Evolutionary conservation across 2,329 filamentous ascomycete genomes (phyloP), one percentile per base, ranked within the genome.

Genomic region (Chalaropsis thielavioides): DNA sequence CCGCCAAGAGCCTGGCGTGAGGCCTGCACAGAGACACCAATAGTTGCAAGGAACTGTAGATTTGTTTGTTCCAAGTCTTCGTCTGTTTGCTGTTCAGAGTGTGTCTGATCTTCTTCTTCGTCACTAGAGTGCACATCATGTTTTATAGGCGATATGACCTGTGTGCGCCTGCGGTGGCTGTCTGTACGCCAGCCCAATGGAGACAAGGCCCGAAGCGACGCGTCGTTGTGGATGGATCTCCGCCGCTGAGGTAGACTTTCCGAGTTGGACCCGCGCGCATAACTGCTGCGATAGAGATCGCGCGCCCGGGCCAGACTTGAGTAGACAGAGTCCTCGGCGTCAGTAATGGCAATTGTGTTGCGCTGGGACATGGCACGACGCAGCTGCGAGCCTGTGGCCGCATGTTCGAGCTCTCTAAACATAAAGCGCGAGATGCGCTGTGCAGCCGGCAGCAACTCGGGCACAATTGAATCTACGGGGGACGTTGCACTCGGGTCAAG

Each of bases 1-100:
- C 40, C 43, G 17, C 60, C 60, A 11, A 35, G 17, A 49, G 41
- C 60, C 22, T 44, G 31, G 17, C 73, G 2, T 89, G 70, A 0
- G 79, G 73, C 1, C 70, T 68, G 1, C 3, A 22, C 41, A 17
- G 65, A 64, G 2, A 49, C 27, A 7, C 64, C 64, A 15, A 65
- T 62, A 54, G 15, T 41, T 7, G 59, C 31, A 6, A 65, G 44
- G 13, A 65, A 56, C 10, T 65, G 13, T 13, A 65, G 19, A 2
- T 61, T 54, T 1, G 22, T 56, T 19, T 46, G 41, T 3, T 62
- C 60, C 6, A 35, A n/a, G 17, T 35, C 17, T 35, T 49, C 41
- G 8, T 49, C 41, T 24, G 27, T 49, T 19, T 31, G 8, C 24
- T 58, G 13, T 58, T 38, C 15, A 2, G 54, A 58, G 31, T 38